phyloP scores from a whole-genome alignment of 208 protist genomes.

The Wallacemonas rigidus region DNA sequence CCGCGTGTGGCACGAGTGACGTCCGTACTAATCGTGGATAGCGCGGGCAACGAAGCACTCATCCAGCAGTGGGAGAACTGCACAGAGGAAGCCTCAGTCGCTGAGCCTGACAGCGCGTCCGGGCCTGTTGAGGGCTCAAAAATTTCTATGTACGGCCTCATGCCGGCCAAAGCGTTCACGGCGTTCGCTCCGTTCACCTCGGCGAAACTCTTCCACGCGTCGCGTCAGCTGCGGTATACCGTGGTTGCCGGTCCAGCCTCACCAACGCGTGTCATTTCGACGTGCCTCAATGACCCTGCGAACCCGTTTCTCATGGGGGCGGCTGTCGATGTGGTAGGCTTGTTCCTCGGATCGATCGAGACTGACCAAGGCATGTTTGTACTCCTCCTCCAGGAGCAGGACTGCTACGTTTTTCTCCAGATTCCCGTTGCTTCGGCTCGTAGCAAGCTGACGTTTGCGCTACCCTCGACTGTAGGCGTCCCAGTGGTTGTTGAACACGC shows the following conservation, averaged over 20 bases:
- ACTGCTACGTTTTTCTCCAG: constrained; percentile 62
- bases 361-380: constrained; percentile 39
- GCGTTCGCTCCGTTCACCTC: constrained; percentile 58
- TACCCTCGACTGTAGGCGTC: constrained; percentile 30
- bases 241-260: constrained; percentile 1
- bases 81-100: constrained; percentile 17
- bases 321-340: constrained; percentile 48
- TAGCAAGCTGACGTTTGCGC: constrained; percentile 37
- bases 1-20: constrained; percentile 43
- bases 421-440: constrained; percentile 41
- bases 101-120: neutral
- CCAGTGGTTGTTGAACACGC: constrained; percentile 56
- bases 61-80: constrained; percentile 74
- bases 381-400: constrained; percentile 41
- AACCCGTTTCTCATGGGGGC: constrained; percentile 31
- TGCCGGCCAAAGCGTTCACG: constrained; percentile 51
- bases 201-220: constrained; percentile 70
- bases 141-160: constrained; percentile 62
- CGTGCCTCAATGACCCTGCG: constrained; percentile 13
- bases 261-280: constrained; percentile 8
- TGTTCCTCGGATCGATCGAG: constrained; percentile 44
- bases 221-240: constrained; percentile 50
- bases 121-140: constrained; percentile 49
- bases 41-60: constrained; percentile 46
- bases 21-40: constrained; percentile 52